phyloP scores from a whole-genome alignment of 495 filamentous ascomycete species.

The Hapsidospora chrysogenum region DNA sequence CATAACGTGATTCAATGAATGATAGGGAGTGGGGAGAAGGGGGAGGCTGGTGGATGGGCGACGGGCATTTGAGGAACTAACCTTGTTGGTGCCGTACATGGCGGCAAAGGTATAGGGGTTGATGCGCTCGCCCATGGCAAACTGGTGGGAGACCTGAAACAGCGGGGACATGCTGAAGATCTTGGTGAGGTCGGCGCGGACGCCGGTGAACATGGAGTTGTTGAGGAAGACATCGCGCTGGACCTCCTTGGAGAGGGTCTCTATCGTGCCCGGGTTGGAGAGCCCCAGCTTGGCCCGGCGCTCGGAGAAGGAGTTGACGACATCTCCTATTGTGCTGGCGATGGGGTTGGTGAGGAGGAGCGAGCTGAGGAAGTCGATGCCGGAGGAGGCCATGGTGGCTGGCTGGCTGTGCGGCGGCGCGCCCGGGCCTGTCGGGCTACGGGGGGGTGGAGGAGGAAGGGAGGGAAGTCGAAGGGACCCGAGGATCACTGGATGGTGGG shows the following conservation, averaged over 20 bases:
- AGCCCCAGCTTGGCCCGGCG: slow-evolving; percentile 75
- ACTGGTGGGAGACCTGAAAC: slow-evolving; percentile 94
- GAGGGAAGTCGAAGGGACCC: too few relatives aligned
- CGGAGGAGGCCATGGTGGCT: slow-evolving; percentile 25
- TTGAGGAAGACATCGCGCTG: slow-evolving; percentile 86
- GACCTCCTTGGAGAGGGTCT: slow-evolving; percentile 82
- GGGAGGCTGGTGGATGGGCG: not conserved
- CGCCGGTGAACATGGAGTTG: slow-evolving; percentile 87
- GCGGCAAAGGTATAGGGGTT: slow-evolving; percentile 90
- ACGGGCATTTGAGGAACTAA: slow-evolving; percentile 35
- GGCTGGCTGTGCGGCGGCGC: too few relatives aligned
- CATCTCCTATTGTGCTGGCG: slow-evolving; percentile 50
- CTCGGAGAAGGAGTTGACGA: slow-evolving; percentile 68
- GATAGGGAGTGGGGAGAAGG: not conserved
- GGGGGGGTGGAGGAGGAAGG: too few relatives aligned
- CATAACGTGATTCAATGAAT: too few relatives aligned
- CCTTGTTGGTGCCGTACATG: slow-evolving; percentile 81
- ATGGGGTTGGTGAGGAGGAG: slow-evolving; percentile 61
- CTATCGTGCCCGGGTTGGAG: slow-evolving; percentile 79
- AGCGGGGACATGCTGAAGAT: slow-evolving; percentile 80
- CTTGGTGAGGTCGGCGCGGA: slow-evolving; percentile 92
- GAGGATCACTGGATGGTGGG: too few relatives aligned
- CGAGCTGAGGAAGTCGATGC: slow-evolving; percentile 40
- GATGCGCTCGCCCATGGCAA: slow-evolving; percentile 78
- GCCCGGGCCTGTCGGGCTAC: too few relatives aligned